Conservation (phyloP, 2,329 filamentous ascomycete species). For the Fusarium continuum region DNA sequence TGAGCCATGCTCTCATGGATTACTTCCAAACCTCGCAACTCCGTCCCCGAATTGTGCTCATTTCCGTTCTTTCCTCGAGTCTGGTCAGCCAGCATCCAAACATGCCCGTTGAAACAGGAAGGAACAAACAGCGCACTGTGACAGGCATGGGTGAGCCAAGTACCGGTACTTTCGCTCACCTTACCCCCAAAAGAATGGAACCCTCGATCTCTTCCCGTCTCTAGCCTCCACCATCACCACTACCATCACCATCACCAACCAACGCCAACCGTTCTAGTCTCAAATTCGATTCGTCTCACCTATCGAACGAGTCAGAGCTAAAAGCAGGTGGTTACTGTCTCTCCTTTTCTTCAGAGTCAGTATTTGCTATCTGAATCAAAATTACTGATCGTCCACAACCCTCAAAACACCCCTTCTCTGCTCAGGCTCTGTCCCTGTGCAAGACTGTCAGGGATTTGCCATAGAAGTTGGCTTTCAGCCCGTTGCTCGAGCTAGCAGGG, state of each 20-base stretch:
- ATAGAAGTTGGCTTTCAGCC: conserved; percentile 22
- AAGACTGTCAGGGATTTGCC: conserved; percentile 10
- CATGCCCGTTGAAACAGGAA: conserved; percentile 19
- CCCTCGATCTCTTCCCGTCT: conserved; percentile 36
- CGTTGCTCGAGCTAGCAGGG: conserved; percentile 35
- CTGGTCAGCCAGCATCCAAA: conserved; percentile 14
- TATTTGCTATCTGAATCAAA: not conserved
- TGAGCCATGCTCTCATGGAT: conserved; percentile 1
- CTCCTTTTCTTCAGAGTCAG: not conserved
- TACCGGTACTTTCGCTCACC: conserved; percentile 36
- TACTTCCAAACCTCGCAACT: conserved; percentile 33
- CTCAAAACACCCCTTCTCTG: not conserved
- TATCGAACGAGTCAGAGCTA: conserved; percentile 8
- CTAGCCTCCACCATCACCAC: conserved; percentile 17
- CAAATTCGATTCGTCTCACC: conserved; percentile 8
- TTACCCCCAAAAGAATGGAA: conserved; percentile 30
- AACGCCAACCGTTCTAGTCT: conserved; percentile 12
- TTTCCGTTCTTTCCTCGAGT: conserved; percentile 20
- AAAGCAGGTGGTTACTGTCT: conserved; percentile 11
- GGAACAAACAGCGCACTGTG: conserved; percentile 35
- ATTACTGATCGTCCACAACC: conserved; percentile 7
- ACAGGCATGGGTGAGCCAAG: conserved; percentile 24
- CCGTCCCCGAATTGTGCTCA: conserved; percentile 25
- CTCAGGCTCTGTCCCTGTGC: not conserved
- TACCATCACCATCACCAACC: conserved; percentile 10